phyloP scores from a whole-genome alignment of 2,329 filamentous ascomycete species.

The Colletotrichum agaves region DNA sequence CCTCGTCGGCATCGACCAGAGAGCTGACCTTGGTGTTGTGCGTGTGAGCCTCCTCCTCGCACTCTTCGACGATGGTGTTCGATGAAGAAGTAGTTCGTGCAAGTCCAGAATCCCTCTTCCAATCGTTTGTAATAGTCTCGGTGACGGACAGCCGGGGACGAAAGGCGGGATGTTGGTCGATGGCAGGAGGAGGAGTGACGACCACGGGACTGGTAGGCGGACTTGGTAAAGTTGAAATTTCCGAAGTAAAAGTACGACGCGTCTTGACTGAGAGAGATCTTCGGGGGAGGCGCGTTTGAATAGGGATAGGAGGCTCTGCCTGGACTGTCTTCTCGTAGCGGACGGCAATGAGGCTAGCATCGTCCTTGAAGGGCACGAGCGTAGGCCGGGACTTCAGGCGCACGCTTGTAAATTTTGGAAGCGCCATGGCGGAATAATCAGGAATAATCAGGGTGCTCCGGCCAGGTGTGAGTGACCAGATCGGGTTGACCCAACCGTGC shows the following conservation, averaged over 20 bases:
- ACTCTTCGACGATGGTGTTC: constrained; percentile 53
- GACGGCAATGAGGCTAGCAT: constrained; percentile 62
- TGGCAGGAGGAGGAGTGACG: constrained; percentile 48
- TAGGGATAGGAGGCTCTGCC: constrained; percentile 66
- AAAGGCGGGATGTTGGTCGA: constrained; percentile 65
- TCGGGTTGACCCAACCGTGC: constrained; percentile 29
- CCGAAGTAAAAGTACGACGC: constrained; percentile 29
- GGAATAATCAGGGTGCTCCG: constrained; percentile 19
- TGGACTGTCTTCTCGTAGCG: constrained; percentile 71
- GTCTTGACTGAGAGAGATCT: constrained; percentile 40
- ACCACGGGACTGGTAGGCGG: constrained; percentile 44
- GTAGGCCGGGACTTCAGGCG: constrained; percentile 54
- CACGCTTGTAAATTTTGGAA: constrained; percentile 55
- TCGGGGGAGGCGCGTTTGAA: constrained; percentile 57
- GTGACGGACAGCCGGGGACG: constrained; percentile 44
- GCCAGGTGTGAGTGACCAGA: constrained; percentile 9
- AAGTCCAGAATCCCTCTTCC: constrained; percentile 67
- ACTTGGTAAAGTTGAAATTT: constrained; percentile 27
- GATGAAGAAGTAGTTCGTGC: constrained; percentile 56
- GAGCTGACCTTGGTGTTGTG: constrained; percentile 39
- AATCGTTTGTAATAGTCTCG: constrained; percentile 49
- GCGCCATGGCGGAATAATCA: constrained; percentile 46
- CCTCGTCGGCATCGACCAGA: background rate
- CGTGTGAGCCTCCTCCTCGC: constrained; percentile 51
- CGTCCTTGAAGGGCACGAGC: constrained; percentile 57